Percentiles rank a stretch among this genome's conserved stretches.
Evolutionary conservation across 2,329 filamentous ascomycete genomes (phyloP).

Genomic region (Fusarium guadeloupense): DNA sequence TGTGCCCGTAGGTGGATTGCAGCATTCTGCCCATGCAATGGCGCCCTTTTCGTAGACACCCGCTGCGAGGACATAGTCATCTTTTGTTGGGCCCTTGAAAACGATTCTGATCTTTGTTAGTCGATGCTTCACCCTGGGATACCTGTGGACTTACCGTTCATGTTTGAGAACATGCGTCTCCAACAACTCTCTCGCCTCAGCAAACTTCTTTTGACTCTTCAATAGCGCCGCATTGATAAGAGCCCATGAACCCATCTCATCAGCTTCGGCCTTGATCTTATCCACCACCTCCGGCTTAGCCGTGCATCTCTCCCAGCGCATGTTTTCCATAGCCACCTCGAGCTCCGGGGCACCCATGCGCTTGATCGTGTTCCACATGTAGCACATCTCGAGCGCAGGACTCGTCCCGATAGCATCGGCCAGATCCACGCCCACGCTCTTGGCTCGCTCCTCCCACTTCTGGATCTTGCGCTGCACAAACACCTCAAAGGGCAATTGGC

Average conservation of each 20-base stretch:
- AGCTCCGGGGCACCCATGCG: constrained; percentile 77
- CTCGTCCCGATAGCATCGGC: constrained; percentile 83
- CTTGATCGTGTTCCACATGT: constrained; percentile 90
- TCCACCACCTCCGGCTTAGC: constrained; percentile 52
- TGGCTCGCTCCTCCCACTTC: constrained; percentile 86
- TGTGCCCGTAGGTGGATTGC: constrained; percentile 49
- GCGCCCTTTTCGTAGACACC: constrained; percentile 89
- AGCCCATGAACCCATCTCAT: constrained; percentile 71
- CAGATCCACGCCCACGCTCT: constrained; percentile 71
- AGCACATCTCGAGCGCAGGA: constrained; percentile 89
- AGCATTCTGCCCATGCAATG: constrained; percentile 77
- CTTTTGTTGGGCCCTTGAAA: constrained; percentile 69
- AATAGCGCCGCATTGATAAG: constrained; percentile 73
- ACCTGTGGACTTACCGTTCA: constrained; percentile 60
- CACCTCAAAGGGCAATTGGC: constrained; percentile 87
- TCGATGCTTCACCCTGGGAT: fast-evolving
- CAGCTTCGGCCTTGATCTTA: constrained; percentile 61
- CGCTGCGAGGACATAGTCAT: constrained; percentile 77
- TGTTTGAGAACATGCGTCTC: constrained; percentile 71
- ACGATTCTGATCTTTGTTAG: constrained; percentile 49
- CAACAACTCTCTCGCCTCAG: constrained; percentile 73
- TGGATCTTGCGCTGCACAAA: constrained; percentile 85
- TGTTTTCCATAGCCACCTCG: constrained; percentile 66
- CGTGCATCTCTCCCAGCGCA: constrained; percentile 73
- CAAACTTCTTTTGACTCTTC: constrained; percentile 68